Base-by-base conservation (phyloP, 2,329 filamentous ascomycete genomes). In the Metarhizium brunneum region DNA sequence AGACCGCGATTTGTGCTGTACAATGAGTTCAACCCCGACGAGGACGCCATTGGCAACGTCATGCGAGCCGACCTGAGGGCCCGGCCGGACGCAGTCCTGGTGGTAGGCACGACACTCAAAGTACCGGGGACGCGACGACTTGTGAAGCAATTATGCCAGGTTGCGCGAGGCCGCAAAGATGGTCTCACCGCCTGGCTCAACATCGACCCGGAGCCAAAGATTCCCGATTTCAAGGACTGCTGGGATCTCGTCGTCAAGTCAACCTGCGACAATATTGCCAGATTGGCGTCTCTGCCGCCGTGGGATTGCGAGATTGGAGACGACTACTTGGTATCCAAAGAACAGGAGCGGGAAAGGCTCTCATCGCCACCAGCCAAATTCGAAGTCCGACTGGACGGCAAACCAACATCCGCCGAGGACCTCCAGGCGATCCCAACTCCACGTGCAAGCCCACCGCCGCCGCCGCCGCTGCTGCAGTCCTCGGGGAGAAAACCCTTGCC, bases 121-220 rank as follows among this genome's bases (percentile, higher is more conserved):
- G 92, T 99, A 52, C 92, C 92, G 1, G 94, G 94, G 8, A 91
- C 96, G 47, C 85, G 89, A 58, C 83, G 92, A 54, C 87, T 99
- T 56, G 91, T 92, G 57, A 88, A 88, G 68, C 92, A 96, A 70
- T 84, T 97, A 80, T 96, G 91, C 69, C 84, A 86, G 52, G 86
- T 90, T 36, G 89, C 95, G n/a, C 82, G 92, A 58, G 84, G 86
- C 64, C 84, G 90, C 54, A 84, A 83, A 61, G 88, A 95, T 62
- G 92, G 92, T 1, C 82, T 96, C 57, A 90, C 92, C 0, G 86
- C 95, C 52, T 99, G 92, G 90, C 89, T 99, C 71, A 97, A 97
- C 71, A 83, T 90, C 54, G 91, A 96, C 58, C 79, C 88, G 0
- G 88, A 90, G 61, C 94, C 94, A 1, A 81, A 85, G 47, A 87